Conservation (phyloP, 192 early-diverging fungal genomes). For the Podila horticola region DNA sequence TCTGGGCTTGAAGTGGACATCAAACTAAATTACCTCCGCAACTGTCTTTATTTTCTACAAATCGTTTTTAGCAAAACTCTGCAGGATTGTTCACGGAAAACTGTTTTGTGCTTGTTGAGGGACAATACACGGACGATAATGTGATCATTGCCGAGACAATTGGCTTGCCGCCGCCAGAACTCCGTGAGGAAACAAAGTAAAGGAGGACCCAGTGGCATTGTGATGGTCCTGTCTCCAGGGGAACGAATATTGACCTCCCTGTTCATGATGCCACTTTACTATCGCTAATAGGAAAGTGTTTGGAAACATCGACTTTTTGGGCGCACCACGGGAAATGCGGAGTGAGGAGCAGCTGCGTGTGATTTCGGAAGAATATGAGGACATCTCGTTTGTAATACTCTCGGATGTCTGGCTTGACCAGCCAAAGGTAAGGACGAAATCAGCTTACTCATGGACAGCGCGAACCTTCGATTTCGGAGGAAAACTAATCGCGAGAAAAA, state of each 20-base stretch:
- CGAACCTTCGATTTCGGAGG: no score
- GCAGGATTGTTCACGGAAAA: slow-evolving; percentile 86
- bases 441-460: no score
- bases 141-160: slow-evolving; percentile 76
- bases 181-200: slow-evolving; percentile 57
- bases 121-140: slow-evolving; percentile 76
- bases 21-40: no score
- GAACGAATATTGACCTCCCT: background rate
- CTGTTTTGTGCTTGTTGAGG: slow-evolving; percentile 89
- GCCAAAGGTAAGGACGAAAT: slow-evolving; percentile 64
- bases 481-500: no score
- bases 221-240: background rate
- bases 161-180: slow-evolving; percentile 82
- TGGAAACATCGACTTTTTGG: slow-evolving; percentile 66
- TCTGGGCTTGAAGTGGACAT: no score
- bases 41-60: background rate
- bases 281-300: slow-evolving; percentile 53
- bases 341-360: slow-evolving; percentile 61
- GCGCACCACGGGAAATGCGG: slow-evolving; percentile 59
- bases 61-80: slow-evolving; percentile 53
- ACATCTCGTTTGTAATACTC: slow-evolving; percentile 80
- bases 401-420: slow-evolving; percentile 92
- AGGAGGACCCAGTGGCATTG: background rate
- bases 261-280: background rate
- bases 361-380: slow-evolving; percentile 51